Conservation (phyloP, 208 protist genomes). For the Trypanosoma melophagium region DNA sequence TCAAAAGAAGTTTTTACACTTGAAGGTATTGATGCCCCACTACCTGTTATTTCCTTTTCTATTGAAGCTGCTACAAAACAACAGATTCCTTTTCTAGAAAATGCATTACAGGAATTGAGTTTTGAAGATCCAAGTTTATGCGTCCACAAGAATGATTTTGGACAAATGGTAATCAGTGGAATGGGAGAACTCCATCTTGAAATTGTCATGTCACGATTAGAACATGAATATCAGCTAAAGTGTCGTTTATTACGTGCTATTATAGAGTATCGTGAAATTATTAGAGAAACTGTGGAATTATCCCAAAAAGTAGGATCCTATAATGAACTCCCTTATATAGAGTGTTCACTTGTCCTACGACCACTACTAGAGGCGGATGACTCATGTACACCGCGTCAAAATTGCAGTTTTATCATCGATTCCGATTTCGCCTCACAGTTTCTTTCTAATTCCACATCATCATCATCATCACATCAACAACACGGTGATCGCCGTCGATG, state of each 20-base stretch:
- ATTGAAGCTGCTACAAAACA: slow-evolving; percentile 89
- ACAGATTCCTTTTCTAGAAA: slow-evolving; percentile 84
- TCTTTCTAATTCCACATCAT: slow-evolving; percentile 6
- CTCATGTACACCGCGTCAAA: slow-evolving; percentile 19
- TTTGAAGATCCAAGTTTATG: slow-evolving; percentile 95
- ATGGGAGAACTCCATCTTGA: slow-evolving; percentile 97
- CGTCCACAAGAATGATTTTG: slow-evolving; percentile 77
- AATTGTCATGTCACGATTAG: slow-evolving; percentile 93
- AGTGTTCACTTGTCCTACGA: slow-evolving; percentile 53
- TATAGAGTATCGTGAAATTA: slow-evolving; percentile 84
- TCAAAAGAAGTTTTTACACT: slow-evolving; percentile 59
- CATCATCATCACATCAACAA: neutral
- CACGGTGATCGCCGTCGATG: slow-evolving; percentile 9
- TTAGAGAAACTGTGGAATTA: slow-evolving; percentile 27
- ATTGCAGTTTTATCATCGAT: slow-evolving; percentile 55
- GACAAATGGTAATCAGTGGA: slow-evolving; percentile 93
- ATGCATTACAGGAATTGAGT: slow-evolving; percentile 91
- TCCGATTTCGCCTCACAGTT: slow-evolving; percentile 40
- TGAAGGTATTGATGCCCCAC: slow-evolving; percentile 91
- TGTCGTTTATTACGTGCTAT: slow-evolving; percentile 85
- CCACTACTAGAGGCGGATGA: slow-evolving; percentile 46
- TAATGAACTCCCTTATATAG: slow-evolving; percentile 71
- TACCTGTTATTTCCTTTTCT: slow-evolving; percentile 95
- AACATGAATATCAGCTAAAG: slow-evolving; percentile 89
- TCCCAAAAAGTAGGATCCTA: slow-evolving; percentile 32